Conservation (phyloP, 441 rosid species). For the Croton laevigatus region DNA sequence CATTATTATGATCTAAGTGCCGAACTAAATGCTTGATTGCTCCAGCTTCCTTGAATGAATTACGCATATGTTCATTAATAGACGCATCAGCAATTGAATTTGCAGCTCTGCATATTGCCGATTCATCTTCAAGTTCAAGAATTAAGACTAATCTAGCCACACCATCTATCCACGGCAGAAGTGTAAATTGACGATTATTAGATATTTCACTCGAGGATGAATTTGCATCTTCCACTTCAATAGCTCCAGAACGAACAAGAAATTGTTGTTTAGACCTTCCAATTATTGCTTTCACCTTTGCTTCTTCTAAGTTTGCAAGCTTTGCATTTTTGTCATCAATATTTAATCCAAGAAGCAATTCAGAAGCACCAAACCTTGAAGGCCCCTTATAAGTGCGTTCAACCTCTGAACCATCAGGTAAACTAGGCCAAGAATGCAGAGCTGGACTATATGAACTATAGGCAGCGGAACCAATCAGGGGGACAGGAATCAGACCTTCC, state of each 20-base stretch:
- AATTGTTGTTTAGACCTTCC: conserved; percentile 70
- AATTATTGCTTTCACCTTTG: conserved; percentile 65
- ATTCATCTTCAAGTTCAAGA: conserved; percentile 71
- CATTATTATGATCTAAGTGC: conserved; percentile 58
- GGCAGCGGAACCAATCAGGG: conserved; percentile 67
- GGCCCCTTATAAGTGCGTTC: conserved; percentile 50
- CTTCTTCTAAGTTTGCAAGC: conserved; percentile 53
- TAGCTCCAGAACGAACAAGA: conserved; percentile 80
- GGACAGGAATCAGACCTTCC: conserved; percentile 83
- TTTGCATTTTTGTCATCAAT: conserved; percentile 39
- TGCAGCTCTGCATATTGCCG: conserved; percentile 67
- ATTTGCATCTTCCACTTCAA: conserved; percentile 57
- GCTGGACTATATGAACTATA: conserved; percentile 66
- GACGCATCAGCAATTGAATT: conserved; percentile 71
- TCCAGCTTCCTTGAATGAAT: conserved; percentile 83
- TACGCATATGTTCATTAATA: conserved; percentile 69
- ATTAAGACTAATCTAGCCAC: conserved; percentile 82
- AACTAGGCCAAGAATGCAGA: conserved; percentile 66
- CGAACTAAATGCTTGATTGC: conserved; percentile 63
- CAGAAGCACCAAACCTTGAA: conserved; percentile 72
- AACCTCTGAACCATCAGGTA: conserved; percentile 70
- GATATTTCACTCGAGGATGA: conserved; percentile 37
- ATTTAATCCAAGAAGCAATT: conserved; percentile 64
- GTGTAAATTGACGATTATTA: conserved; percentile 38
- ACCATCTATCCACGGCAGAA: conserved; percentile 75